Percentiles rank a stretch among this genome's conserved stretches.
These are phyloP conservation scores for Pseudodiploospora longispora DNA, from an alignment of 2,329 filamentous ascomycete species.

Conservation along the genomic window DNA sequence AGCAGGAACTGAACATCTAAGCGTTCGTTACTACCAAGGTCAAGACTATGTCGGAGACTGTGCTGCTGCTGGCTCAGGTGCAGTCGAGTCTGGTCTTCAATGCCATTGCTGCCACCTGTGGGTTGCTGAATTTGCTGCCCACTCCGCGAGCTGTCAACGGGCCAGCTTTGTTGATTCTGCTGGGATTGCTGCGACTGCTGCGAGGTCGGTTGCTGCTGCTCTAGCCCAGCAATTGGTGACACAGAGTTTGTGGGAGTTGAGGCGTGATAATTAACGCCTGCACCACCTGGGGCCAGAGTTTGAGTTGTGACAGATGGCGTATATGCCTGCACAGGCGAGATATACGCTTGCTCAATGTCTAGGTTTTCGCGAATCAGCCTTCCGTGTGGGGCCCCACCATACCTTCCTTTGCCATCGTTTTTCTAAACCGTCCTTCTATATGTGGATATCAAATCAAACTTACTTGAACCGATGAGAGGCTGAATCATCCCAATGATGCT, in stretches of 20 bases:
- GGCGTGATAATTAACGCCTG: constrained; percentile 10
- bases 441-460: constrained; percentile 2
- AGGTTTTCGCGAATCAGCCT: constrained; percentile 3
- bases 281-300: neutral
- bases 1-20: constrained; percentile 68
- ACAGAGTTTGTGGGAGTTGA: neutral
- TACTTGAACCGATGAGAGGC: constrained; percentile 39
- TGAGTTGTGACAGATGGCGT: constrained; percentile 14
- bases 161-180: constrained; percentile 1
- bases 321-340: constrained; percentile 24
- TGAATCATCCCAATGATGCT: constrained; percentile 57
- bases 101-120: neutral
- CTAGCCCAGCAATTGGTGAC: constrained; percentile 10
- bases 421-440: too few relatives aligned
- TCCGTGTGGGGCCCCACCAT: neutral
- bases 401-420: too few relatives aligned
- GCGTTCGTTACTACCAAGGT: constrained; percentile 52
- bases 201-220: constrained; percentile 8
- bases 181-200: neutral
- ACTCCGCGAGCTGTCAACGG: neutral
- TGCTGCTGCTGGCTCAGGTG: constrained; percentile 40
- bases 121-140: neutral
- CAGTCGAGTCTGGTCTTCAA: constrained; percentile 4
- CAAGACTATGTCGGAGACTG: constrained; percentile 45
- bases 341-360: constrained; percentile 22